Evolutionary conservation across 805 yeast genomes (phyloP).

Genomic region (Starmera amethionina): DNA sequence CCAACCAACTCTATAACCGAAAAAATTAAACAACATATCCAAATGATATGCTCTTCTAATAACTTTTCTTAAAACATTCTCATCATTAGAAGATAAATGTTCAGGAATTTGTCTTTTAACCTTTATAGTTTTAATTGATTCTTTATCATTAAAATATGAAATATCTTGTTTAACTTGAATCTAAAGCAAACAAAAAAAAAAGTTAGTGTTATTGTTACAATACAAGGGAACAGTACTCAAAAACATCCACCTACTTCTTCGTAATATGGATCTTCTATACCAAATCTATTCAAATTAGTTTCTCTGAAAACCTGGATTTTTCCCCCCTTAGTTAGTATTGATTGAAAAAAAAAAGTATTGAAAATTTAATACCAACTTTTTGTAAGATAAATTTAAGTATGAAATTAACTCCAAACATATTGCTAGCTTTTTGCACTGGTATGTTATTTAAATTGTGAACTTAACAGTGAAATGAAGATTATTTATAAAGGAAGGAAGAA

Average conservation of each 20-base stretch:
- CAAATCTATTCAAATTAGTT: slow-evolving; percentile 24
- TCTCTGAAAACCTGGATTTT: slow-evolving; percentile 21
- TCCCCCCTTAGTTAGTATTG: too few relatives aligned
- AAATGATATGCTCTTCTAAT: slow-evolving; percentile 54
- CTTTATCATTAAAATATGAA: slow-evolving; percentile 9
- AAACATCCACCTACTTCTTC: slow-evolving; percentile 24
- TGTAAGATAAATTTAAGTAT: slow-evolving; percentile 14
- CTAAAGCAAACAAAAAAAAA: slow-evolving; percentile 1
- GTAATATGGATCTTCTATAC: slow-evolving; percentile 34
- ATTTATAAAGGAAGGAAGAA: too few relatives aligned
- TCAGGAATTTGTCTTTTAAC: slow-evolving; percentile 37
- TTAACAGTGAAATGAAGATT: too few relatives aligned
- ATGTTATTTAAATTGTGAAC: too few relatives aligned
- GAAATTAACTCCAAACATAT: slow-evolving; percentile 14
- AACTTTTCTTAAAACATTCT: slow-evolving; percentile 36
- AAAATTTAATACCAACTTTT: slow-evolving; percentile 7
- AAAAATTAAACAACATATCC: slow-evolving; percentile 53
- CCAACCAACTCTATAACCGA: slow-evolving; percentile 65
- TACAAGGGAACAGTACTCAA: background rate
- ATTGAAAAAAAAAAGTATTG: background rate
- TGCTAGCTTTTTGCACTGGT: too few relatives aligned
- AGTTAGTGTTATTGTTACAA: background rate
- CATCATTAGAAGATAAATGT: slow-evolving; percentile 45
- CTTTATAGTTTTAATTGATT: slow-evolving; percentile 10
- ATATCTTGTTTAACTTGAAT: slow-evolving; percentile 13